Conservation (phyloP, 2,329 filamentous ascomycete species). For the Neofusicoccum kwambonambiense region DNA sequence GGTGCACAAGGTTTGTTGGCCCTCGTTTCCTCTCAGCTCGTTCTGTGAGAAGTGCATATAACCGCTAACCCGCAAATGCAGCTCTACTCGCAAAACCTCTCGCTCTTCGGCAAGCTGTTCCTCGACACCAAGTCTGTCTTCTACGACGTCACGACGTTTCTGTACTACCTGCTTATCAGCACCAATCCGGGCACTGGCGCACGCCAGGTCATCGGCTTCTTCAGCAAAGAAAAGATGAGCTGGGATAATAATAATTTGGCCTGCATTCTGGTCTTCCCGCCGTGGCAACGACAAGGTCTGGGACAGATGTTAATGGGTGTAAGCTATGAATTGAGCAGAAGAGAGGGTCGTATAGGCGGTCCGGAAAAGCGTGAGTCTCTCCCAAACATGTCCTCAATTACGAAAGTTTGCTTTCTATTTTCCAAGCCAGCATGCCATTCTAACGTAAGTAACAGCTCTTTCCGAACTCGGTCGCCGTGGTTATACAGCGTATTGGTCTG, state of each 20-base stretch:
- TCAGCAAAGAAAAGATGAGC: constrained; percentile 97
- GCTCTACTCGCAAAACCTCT: constrained; percentile 92
- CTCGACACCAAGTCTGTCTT: constrained; percentile 98
- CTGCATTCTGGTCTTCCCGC: constrained; percentile 93
- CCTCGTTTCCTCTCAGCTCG: not conserved
- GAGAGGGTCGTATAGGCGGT: constrained; percentile 81
- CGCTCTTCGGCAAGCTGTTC: constrained; percentile 94
- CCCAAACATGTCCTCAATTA: not conserved
- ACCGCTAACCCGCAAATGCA: constrained; percentile 18
- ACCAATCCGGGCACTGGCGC: constrained; percentile 19
- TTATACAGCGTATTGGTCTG: constrained; percentile 83
- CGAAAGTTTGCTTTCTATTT: not conserved
- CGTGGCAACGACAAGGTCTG: constrained; percentile 88
- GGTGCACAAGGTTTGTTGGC: constrained; percentile 57
- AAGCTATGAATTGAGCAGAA: constrained; percentile 85
- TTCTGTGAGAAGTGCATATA: not conserved
- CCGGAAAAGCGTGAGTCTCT: constrained; percentile 71
- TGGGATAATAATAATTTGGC: constrained; percentile 99
- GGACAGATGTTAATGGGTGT: constrained; percentile 88
- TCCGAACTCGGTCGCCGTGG: constrained; percentile 80
- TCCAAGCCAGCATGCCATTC: not conserved
- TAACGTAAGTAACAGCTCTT: constrained; percentile 51
- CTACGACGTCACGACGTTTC: constrained; percentile 91
- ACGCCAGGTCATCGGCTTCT: constrained; percentile 81
- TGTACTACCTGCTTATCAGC: constrained; percentile 82